Percentiles rank a stretch among this genome's conserved stretches.
These are phyloP conservation scores for Apiospora phragmitis DNA, from an alignment of 2,329 filamentous ascomycete genomes.

Conservation along the genomic window DNA sequence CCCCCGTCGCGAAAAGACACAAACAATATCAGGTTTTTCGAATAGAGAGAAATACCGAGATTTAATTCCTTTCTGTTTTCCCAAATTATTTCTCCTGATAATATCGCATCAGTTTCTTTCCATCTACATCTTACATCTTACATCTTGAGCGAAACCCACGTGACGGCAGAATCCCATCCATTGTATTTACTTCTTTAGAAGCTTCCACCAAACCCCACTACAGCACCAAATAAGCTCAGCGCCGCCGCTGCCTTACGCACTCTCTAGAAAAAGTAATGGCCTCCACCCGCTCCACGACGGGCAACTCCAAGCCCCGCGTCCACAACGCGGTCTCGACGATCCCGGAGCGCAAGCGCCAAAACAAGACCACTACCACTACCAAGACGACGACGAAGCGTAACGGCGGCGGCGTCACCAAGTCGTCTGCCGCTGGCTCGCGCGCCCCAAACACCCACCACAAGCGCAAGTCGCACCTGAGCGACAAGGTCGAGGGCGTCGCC, in stretches of 20 bases:
- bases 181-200: not conserved
- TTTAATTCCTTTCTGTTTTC: not conserved
- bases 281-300: constrained; percentile 27
- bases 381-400: constrained; percentile 15
- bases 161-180: not conserved
- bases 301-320: constrained; percentile 27
- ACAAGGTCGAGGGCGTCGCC: constrained; percentile 28
- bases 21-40: not conserved
- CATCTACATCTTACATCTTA: not conserved
- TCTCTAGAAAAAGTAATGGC: constrained; percentile 18
- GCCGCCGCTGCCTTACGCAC: not conserved
- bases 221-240: not conserved
- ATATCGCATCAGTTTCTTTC: not conserved
- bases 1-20: not conserved
- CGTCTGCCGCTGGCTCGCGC: constrained; percentile 14
- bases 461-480: constrained; percentile 27
- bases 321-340: constrained; percentile 24
- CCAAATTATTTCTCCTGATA: not conserved
- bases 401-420: constrained; percentile 20
- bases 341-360: constrained; percentile 27
- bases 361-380: constrained; percentile 11
- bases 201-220: not conserved
- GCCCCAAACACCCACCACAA: constrained; percentile 26
- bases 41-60: not conserved
- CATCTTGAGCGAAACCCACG: not conserved